These are phyloP conservation scores for Penicillium subrubescens DNA, from an alignment of 495 filamentous ascomycete species.

Conservation along the genomic window DNA sequence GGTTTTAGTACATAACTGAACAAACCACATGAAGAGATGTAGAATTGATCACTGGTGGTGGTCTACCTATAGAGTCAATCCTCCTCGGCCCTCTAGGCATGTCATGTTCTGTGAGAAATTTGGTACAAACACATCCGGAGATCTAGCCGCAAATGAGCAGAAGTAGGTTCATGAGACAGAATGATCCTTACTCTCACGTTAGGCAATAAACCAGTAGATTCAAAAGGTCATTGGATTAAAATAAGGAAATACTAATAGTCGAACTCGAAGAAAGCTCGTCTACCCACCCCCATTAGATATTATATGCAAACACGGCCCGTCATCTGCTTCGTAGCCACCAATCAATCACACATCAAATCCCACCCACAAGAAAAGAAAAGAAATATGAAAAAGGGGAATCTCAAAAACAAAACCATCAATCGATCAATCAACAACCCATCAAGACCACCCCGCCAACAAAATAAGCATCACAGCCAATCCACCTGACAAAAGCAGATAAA, in stretches of 20 bases:
- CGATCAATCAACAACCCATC: background rate
- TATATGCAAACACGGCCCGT: background rate
- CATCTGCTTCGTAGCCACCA: background rate
- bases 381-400: constrained; percentile 1
- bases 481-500: background rate
- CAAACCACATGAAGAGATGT: no score
- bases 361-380: background rate
- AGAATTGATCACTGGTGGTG: no score
- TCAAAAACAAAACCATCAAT: background rate
- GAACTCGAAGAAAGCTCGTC: background rate
- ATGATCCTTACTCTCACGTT: no score
- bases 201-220: background rate
- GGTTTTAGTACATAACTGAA: no score
- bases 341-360: background rate
- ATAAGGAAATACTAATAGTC: background rate
- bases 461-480: background rate
- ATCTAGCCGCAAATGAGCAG: no score
- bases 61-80: no score
- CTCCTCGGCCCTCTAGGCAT: no score
- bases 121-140: no score
- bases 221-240: background rate
- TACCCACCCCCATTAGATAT: background rate
- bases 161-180: no score
- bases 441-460: background rate
- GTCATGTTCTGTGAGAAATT: no score